Evolutionary conservation across 2,329 filamentous ascomycete species (phyloP).

Genomic region (Tolypocladium nubicola): DNA sequence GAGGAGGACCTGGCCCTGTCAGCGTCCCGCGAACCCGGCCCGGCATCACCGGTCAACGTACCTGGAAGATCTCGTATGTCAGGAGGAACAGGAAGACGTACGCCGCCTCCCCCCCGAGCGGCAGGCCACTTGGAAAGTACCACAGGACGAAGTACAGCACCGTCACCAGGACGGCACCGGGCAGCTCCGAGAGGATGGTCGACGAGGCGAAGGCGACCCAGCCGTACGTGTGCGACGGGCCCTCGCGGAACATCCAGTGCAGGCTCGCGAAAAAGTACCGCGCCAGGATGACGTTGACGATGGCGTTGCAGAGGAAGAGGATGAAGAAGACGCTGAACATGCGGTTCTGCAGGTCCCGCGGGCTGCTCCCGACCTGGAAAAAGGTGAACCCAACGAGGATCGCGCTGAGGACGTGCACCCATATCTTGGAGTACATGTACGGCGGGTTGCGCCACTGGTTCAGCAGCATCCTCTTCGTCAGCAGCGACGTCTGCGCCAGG

Average conservation of each 20-base stretch:
- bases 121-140: slow-evolving; percentile 68
- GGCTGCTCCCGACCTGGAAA: slow-evolving; percentile 53
- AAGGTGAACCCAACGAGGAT: slow-evolving; percentile 77
- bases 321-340: slow-evolving; percentile 65
- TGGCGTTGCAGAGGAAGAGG: slow-evolving; percentile 55
- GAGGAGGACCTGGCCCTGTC: no score
- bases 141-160: slow-evolving; percentile 64
- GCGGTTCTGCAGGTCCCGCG: slow-evolving; percentile 63
- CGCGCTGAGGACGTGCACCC: slow-evolving; percentile 58
- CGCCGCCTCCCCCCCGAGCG: slow-evolving; percentile 14
- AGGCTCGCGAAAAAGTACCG: slow-evolving; percentile 66
- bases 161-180: slow-evolving; percentile 51
- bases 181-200: slow-evolving; percentile 63
- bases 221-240: slow-evolving; percentile 64
- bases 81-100: slow-evolving; percentile 32
- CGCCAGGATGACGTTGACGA: slow-evolving; percentile 65
- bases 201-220: slow-evolving; percentile 70
- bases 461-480: slow-evolving; percentile 60
- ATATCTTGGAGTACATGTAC: slow-evolving; percentile 69
- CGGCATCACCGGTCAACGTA: no score
- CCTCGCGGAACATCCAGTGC: slow-evolving; percentile 64
- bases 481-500: slow-evolving; percentile 48
- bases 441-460: slow-evolving; percentile 69
- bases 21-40: no score
- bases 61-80: no score